Conservation (phyloP, 2,329 filamentous ascomycete genomes). For the Pseudogymnoascus sp. region DNA sequence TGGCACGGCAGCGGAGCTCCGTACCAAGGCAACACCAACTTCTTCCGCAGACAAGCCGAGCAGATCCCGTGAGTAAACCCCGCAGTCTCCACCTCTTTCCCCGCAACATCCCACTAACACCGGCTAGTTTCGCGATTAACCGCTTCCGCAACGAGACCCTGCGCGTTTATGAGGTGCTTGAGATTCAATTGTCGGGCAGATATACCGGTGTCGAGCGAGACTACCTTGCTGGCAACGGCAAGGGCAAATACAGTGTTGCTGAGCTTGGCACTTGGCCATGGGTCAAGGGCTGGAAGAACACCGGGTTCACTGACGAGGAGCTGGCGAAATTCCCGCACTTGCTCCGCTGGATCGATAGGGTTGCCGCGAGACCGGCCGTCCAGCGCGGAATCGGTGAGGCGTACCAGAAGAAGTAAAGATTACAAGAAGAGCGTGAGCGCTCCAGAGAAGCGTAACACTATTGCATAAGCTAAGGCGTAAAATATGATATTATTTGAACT, state of each 20-base stretch:
- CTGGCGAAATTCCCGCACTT: constrained; percentile 42
- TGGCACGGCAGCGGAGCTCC: constrained; percentile 39
- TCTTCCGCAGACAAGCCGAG: constrained; percentile 38
- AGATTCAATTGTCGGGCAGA: constrained; percentile 43
- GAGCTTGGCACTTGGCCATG: constrained; percentile 45
- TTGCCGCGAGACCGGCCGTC: constrained; percentile 39
- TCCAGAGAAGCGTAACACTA: not conserved
- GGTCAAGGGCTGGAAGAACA: constrained; percentile 37
- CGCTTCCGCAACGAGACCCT: constrained; percentile 44
- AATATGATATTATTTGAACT: constrained; percentile 7
- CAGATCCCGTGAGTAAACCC: constrained; percentile 34
- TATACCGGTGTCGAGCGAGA: constrained; percentile 40
- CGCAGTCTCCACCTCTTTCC: not conserved
- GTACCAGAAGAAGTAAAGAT: constrained; percentile 1
- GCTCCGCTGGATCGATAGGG: constrained; percentile 43
- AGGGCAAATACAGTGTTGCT: constrained; percentile 45
- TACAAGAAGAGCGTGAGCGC: not conserved
- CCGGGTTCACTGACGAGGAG: constrained; percentile 38
- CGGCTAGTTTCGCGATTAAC: constrained; percentile 34
- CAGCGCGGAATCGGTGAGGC: not conserved
- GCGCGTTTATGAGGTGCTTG: constrained; percentile 45
- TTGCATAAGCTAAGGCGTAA: constrained; percentile 1
- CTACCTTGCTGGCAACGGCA: constrained; percentile 43
- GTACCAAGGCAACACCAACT: constrained; percentile 33
- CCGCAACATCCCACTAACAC: not conserved